These are phyloP conservation scores for Lachnellula hyalina DNA, from an alignment of 2,329 filamentous ascomycete species.

Conservation along the genomic window DNA sequence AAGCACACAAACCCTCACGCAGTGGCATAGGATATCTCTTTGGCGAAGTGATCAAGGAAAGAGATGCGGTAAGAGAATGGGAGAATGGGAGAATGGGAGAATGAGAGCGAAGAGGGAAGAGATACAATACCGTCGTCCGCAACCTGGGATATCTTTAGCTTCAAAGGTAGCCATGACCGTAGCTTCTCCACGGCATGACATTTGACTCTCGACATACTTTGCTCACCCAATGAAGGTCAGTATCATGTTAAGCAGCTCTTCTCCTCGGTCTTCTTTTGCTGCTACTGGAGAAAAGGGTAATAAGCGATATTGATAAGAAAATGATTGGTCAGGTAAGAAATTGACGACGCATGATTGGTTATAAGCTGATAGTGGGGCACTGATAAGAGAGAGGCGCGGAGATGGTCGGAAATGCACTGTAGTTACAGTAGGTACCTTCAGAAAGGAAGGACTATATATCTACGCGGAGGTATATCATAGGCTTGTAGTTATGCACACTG, in stretches of 20 bases:
- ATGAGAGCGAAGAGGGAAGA: not conserved
- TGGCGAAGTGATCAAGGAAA: not conserved
- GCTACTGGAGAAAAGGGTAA: not conserved
- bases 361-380: not conserved
- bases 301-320: not conserved
- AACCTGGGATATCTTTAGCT: not conserved
- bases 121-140: not conserved
- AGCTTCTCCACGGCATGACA: not conserved
- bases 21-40: not conserved
- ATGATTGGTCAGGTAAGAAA: not conserved
- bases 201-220: not conserved
- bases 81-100: too few relatives aligned
- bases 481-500: too few relatives aligned
- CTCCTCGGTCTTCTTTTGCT: not conserved
- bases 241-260: not conserved
- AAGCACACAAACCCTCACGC: not conserved
- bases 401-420: conserved; percentile 1
- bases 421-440: too few relatives aligned
- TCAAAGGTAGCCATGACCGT: not conserved
- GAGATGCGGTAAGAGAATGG: not conserved
- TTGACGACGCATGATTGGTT: not conserved
- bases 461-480: too few relatives aligned
- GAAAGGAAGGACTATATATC: not conserved
- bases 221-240: too few relatives aligned
- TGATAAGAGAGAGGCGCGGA: not conserved